Percentiles rank a stretch among this genome's conserved stretches.
Conservation (phyloP, 179 eudicot genomes). For the Carnegiea gigantea region DNA sequence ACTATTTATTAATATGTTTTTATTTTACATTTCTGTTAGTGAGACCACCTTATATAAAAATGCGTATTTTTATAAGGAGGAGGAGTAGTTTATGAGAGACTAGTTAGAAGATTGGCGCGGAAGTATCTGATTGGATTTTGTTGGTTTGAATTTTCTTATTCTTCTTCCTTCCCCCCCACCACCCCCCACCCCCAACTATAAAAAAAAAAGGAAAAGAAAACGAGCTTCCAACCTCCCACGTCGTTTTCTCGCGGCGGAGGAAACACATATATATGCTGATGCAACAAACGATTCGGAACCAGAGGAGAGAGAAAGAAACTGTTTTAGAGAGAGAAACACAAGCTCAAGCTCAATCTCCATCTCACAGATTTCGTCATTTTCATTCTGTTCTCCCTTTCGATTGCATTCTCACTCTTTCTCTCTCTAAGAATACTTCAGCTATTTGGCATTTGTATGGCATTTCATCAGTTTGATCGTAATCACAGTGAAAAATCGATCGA, state of each 20-base stretch:
- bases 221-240: background rate
- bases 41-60: no score
- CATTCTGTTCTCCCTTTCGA: background rate
- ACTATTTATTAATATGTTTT: no score
- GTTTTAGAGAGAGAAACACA: background rate
- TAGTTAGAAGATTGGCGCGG: no score
- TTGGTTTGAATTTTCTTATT: no score
- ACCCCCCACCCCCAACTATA: background rate
- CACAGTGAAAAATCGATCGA: background rate
- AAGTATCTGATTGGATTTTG: no score
- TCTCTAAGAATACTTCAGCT: background rate
- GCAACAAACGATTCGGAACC: constrained; percentile 1
- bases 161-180: background rate
- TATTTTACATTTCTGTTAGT: no score
- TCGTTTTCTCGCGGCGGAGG: background rate
- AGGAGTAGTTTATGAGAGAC: no score
- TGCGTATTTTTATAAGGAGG: no score
- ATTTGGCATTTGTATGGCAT: background rate
- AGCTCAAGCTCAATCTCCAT: background rate
- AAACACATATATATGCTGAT: background rate
- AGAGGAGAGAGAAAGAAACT: background rate
- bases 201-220: background rate
- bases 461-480: background rate
- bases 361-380: background rate
- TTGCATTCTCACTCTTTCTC: background rate